Base-by-base conservation (phyloP, 2,329 filamentous ascomycete genomes). In the Ascomycota sp. region DNA sequence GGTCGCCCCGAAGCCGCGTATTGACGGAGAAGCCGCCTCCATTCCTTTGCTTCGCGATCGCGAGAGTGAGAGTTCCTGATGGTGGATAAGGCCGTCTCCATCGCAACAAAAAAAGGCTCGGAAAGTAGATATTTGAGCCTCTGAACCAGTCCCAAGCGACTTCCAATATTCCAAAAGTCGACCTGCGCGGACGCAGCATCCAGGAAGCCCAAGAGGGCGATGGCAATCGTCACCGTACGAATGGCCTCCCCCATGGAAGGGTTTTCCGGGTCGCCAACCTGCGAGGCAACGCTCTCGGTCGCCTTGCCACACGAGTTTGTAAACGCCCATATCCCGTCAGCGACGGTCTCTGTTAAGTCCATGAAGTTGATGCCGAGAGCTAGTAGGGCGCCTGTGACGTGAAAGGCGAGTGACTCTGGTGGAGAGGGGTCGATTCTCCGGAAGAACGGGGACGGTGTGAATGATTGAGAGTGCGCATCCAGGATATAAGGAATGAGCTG, bases 181-280 rank as follows among this genome's bases (percentile, higher is more conserved):
- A 75, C 69, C 45, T 85, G 71, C 5, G 72, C 69, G 4, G 83
- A 73, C 4, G 77, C 75, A 15, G 83, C 85, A 44, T 86, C 72
- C 30, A 98, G 55, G 46, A 98, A 94, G 0, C 89, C 91, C 17
- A 93, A 55, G n/a, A 98, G 58, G 0, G 86, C 86, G 28, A 92
- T 69, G 6, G 78, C 70, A 38, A 93, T 69, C 12, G 77, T 81
- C 30, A 82, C 70, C 30, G 78, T 69, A 20, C 70, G 61, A 32
- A 76, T 59, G 30, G 74, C 70, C 42, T 79, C 71, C 32, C 76
- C 72, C 9, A 75, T 51, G 32, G 69, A 66, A 25, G 67, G 63
- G 35, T 61, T 60, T 29, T 69, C 65, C 24, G 63, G 61, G 23
- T 67, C 63, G 38, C 59, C 64, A 30, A 56, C 60, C 39, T 56